A percentile compares a stretch with the other conserved stretches of the same genome.
phyloP scores from a whole-genome alignment of 2,329 filamentous ascomycete genomes.

The Alternaria triticimaculans region DNA sequence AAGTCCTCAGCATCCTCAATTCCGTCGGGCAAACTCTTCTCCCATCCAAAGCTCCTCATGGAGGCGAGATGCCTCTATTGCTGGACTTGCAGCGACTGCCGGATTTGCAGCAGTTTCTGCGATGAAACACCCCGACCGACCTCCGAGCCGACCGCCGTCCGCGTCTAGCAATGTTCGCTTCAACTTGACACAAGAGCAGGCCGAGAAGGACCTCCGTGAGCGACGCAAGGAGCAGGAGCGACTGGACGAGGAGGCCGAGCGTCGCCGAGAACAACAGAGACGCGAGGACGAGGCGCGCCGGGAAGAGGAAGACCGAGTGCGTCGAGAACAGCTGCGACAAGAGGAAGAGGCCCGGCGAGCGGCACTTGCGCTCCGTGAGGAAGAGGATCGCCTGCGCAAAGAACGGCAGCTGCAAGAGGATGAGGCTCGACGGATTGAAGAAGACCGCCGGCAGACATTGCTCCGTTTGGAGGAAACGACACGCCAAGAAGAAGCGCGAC shows the following conservation, averaged over 20 bases:
- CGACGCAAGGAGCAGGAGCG: constrained; percentile 42
- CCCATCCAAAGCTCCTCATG: constrained; percentile 51
- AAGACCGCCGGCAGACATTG: constrained; percentile 4
- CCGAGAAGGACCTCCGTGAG: constrained; percentile 55
- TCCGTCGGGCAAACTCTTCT: constrained; percentile 56
- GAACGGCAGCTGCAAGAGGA: constrained; percentile 30
- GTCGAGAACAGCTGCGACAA: constrained; percentile 27
- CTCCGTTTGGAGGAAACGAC: constrained; percentile 7
- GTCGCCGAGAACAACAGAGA: constrained; percentile 26
- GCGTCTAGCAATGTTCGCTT: constrained; percentile 61
- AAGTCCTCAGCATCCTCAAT: constrained; percentile 29
- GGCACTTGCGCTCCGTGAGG: constrained; percentile 32
- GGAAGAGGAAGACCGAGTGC: constrained; percentile 34
- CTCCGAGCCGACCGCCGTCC: constrained; percentile 30
- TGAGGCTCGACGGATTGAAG: constrained; percentile 12
- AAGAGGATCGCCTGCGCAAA: constrained; percentile 33
- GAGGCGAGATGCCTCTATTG: constrained; percentile 53
- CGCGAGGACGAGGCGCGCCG: constrained; percentile 31
- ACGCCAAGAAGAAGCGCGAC: constrained; percentile 18
- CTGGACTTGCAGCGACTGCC: constrained; percentile 52
- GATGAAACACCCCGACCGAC: constrained; percentile 22
- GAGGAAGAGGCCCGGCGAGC: constrained; percentile 28
- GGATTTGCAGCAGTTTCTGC: constrained; percentile 51
- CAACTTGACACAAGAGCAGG: constrained; percentile 63
- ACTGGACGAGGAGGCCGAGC: constrained; percentile 33